These are phyloP conservation scores for Colletotrichum navitas DNA, from an alignment of 2,329 filamentous ascomycete genomes.

Conservation along the genomic window DNA sequence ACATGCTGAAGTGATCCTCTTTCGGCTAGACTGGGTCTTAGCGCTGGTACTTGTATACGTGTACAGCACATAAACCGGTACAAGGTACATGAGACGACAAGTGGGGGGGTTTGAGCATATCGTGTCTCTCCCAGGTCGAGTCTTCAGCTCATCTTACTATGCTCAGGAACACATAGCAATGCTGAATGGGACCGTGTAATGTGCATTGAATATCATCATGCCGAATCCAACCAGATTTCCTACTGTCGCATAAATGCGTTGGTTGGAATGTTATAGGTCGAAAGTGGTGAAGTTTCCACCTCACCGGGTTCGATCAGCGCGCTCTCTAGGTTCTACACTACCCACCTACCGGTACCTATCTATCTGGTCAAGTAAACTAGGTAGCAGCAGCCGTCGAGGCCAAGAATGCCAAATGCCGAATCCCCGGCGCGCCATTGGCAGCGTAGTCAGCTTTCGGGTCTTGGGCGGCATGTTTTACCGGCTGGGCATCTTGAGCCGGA, in stretches of 20 bases:
- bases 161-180: background rate
- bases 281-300: background rate
- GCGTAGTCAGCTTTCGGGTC: slow-evolving; percentile 25
- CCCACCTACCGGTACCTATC: no score
- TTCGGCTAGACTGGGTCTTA: background rate
- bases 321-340: no score
- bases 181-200: no score
- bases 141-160: slow-evolving; percentile 11
- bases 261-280: background rate
- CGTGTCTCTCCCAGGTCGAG: background rate
- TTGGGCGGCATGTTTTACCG: slow-evolving; percentile 29
- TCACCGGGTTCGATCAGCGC: no score
- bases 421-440: background rate
- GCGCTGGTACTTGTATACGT: no score
- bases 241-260: no score
- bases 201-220: background rate
- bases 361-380: no score
- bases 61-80: background rate
- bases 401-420: background rate
- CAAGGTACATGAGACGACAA: slow-evolving; percentile 18
- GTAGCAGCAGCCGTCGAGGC: background rate
- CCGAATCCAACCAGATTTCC: no score
- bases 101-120: no score
- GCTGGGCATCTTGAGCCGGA: slow-evolving; percentile 32
- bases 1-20: fast-evolving